Percentiles rank a stretch among this genome's conserved stretches.
Conservation (phyloP, 208 protist genomes). For the Trypanosoma theileri region DNA sequence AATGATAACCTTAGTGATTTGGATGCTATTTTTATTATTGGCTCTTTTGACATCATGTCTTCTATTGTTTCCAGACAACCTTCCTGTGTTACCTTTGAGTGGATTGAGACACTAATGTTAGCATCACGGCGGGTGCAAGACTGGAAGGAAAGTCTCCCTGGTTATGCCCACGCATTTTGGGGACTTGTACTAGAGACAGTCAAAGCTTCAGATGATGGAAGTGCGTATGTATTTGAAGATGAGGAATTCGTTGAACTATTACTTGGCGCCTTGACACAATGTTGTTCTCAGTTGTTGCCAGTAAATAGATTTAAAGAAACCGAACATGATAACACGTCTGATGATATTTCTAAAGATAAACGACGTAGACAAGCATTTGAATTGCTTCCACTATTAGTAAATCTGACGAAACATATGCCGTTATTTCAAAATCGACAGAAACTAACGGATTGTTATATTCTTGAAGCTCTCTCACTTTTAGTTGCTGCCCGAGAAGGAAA, state of each 20-base stretch:
- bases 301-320: neutral
- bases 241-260: conserved; percentile 29
- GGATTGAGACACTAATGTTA: conserved; percentile 63
- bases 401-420: conserved; percentile 6
- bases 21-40: conserved; percentile 42
- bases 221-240: conserved; percentile 55
- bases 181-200: conserved; percentile 40
- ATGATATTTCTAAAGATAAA: neutral
- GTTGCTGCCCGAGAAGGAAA: neutral
- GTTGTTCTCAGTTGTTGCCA: conserved; percentile 12
- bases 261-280: conserved; percentile 23
- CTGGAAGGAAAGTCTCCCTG: conserved; percentile 23
- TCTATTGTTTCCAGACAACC: conserved; percentile 45
- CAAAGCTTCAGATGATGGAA: conserved; percentile 53
- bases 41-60: conserved; percentile 67
- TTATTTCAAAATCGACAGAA: neutral
- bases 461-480: conserved; percentile 18
- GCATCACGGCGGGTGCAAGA: conserved; percentile 26
- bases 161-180: conserved; percentile 38
- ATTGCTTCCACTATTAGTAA: conserved; percentile 20
- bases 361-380: neutral
- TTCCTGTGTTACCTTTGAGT: conserved; percentile 73
- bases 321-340: neutral
- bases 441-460: neutral
- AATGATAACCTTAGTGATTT: conserved; percentile 16